Evolutionary conservation across 345 rosid genomes (phyloP), one percentile per base, ranked within the genome.

Genomic region (Corymbia maculata): DNA sequence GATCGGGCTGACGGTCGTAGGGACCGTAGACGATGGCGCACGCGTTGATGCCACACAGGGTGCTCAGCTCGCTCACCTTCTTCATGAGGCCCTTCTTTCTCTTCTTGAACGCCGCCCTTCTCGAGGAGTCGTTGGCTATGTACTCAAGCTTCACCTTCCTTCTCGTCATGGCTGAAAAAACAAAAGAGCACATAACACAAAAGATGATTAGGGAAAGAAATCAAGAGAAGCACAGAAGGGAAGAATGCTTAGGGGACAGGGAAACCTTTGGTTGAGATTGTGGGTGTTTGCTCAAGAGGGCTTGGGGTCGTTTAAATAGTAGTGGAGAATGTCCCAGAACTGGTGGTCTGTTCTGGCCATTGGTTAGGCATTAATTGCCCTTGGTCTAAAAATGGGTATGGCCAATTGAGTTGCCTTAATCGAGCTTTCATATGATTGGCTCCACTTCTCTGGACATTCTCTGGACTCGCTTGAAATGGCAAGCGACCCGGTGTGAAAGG

Each of bases 21-120:
- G 91, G 89, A 66, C 94, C 91, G n/a, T 91, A 88, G 86, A 95
- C 42, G 50, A 93, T 79, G 0, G 93, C 92, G 28, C 95, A 95
- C 8, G 94, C 92, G 3, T 92, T 92, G 52, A 95, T 91, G 19
- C 91, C 98, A 42, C 98, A 96, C 0, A 95, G 93, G 21, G 93
- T 94, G 80, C 91, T 92, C n/a, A 95, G 88, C 91, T 96, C 97
- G 30, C 91, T 86, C 70, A 94, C 94, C 90, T 96, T 96, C 92
- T 95, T 96, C 90, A 95, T 55, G 51, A 96, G 6, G 1, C 97
- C 98, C 68, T 87, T 93, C 89, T 94, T 93, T 88, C 98, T 91
- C 87, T 95, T 96, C 93, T 93, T 96, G 90, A 82, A 94, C 8
- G 97, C 94, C 57, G 94, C 94, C 86, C 91, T 95, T 59, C 96